Conservation (phyloP, 306 rosid species). For the Cicer yamashitae region DNA sequence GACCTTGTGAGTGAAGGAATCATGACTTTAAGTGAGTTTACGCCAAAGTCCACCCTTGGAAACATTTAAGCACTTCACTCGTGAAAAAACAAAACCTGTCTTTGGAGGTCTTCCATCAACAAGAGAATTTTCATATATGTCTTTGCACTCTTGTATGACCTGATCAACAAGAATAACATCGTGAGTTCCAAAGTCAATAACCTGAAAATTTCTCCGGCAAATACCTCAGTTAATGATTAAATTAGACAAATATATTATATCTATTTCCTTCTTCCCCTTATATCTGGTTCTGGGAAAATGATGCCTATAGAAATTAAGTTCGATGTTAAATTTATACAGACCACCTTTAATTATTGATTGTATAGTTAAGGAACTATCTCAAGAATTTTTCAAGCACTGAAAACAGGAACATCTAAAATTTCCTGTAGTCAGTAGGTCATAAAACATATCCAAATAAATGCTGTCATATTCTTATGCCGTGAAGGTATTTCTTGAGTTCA, state of each 20-base stretch:
- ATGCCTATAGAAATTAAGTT: constrained; percentile 17
- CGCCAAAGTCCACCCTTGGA: constrained; percentile 82
- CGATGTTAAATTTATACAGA: neutral
- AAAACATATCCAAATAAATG: constrained; percentile 28
- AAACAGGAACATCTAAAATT: constrained; percentile 25
- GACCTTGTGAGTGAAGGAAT: constrained; percentile 16
- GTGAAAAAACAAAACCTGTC: constrained; percentile 79
- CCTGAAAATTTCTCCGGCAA: constrained; percentile 5
- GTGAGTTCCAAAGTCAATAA: constrained; percentile 33
- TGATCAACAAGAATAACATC: constrained; percentile 45
- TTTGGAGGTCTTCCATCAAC: constrained; percentile 80
- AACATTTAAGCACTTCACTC: constrained; percentile 73
- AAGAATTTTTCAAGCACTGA: constrained; percentile 11
- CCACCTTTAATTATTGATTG: constrained; percentile 11
- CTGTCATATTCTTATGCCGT: constrained; percentile 9
- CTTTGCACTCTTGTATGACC: constrained; percentile 99
- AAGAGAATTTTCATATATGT: constrained; percentile 87
- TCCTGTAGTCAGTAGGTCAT: constrained; percentile 7
- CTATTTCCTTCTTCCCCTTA: neutral
- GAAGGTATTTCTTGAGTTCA: constrained; percentile 26
- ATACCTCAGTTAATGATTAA: neutral
- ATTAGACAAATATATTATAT: neutral
- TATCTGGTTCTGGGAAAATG: neutral
- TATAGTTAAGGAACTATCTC: constrained; percentile 1
- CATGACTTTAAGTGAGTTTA: constrained; percentile 63